Conservation (phyloP, 495 filamentous ascomycete genomes). For the Hypoxylon intermedium region DNA sequence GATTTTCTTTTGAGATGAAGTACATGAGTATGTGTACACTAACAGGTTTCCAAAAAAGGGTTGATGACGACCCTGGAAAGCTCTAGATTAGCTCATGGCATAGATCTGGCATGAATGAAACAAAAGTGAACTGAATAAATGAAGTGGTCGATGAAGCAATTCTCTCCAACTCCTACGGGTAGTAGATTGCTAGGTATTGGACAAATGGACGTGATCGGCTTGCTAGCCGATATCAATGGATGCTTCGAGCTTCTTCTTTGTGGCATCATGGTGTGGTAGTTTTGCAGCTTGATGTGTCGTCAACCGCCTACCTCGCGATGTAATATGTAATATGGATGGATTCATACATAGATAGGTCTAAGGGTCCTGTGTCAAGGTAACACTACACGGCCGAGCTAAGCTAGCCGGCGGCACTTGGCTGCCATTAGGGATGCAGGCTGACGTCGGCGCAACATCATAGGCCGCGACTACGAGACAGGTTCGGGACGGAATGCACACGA, state of each 20-base stretch:
- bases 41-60: conserved; percentile 33
- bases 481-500: conserved; percentile 19
- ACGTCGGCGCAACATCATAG: conserved; percentile 39
- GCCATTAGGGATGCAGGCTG: conserved; percentile 34
- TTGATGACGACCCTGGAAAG: conserved; percentile 15
- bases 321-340: too few species aligned
- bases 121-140: conserved; percentile 12
- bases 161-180: neutral
- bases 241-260: neutral
- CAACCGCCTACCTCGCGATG: neutral
- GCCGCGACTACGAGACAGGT: conserved; percentile 1
- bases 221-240: neutral
- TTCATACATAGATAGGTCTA: conserved; percentile 3
- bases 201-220: neutral
- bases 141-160: neutral
- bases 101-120: conserved; percentile 30
- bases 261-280: neutral
- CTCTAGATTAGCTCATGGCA: conserved; percentile 30
- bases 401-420: conserved; percentile 17
- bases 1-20: conserved; percentile 17
- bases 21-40: conserved; percentile 32
- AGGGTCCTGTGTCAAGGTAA: conserved; percentile 17
- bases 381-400: conserved; percentile 27
- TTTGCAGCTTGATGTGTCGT: neutral
- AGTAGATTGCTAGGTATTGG: neutral